Base-by-base conservation (phyloP, 306 rosid genomes). In the Gillenia trifoliata region DNA sequence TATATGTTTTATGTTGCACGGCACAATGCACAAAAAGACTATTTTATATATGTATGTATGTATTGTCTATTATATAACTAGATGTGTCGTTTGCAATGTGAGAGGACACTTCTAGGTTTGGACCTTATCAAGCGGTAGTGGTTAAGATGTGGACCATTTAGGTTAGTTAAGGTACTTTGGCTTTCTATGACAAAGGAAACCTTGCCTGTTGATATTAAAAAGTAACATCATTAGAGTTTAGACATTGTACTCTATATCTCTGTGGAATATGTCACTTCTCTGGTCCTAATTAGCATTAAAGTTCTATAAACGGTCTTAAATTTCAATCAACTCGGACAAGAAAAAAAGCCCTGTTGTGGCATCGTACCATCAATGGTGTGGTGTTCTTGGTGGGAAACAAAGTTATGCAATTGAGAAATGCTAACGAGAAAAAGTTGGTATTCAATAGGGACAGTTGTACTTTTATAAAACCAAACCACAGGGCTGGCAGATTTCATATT, bases 271-370 rank as follows among this genome's bases (percentile, higher is more conserved):
- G 5, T n/a, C 60, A 54, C 26, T 54, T n/a, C 25, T n/a, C 4
- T 54, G 60, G 60, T 55, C 61, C 29, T 23, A 10, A 57, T 57
- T 57, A 38, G 76, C 76, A 38, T 66, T 59, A 25, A 59, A 34
- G 49, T 54, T 57, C 5, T 13, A 23, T 55, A 71, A 55, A 54
- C 54, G 31, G 17, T 71, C 63, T 11, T 55, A 56, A 71, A 36
- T 34, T 71, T 57, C 75, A 34, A 71, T 71, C 52, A 56, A 36
- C 3, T 71, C 20, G 52, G 33, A 63, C 66, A 71, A 57, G 63
- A 40, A 52, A 70, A 50, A 50, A 8, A n/a, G n/a, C n/a, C 52
- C 20, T n/a, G 12, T 55, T 12, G 36, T 34, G 55, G 20, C 38
- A 72, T n/a, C n/a, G n/a, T n/a, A n/a, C n/a, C n/a, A n/a, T 57